Evolutionary conservation across 345 rosid genomes (phyloP).

Genomic region (Salix suchowensis): DNA sequence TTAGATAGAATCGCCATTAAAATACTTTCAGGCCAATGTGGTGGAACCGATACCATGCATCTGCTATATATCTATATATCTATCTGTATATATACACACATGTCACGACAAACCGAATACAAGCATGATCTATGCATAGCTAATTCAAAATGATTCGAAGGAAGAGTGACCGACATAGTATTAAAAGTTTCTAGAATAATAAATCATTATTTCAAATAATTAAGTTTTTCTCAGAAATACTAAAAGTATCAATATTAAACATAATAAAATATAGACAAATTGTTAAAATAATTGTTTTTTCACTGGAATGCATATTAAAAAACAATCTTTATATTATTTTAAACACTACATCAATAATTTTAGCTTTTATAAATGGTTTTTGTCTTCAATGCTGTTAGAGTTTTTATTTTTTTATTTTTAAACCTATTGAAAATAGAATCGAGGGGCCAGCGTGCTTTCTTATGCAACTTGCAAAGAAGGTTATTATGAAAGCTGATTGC

Average conservation of each 20-base stretch:
- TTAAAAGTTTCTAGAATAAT: neutral
- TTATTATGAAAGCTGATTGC: constrained; percentile 8
- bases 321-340: too few relatives aligned
- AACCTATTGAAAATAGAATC: constrained; percentile 15
- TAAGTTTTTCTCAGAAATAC: too few relatives aligned
- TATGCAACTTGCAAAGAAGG: constrained; percentile 27
- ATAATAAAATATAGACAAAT: too few relatives aligned
- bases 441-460: constrained; percentile 23
- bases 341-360: too few relatives aligned
- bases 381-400: too few relatives aligned
- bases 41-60: neutral
- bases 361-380: too few relatives aligned
- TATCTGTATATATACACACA: neutral
- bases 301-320: too few relatives aligned
- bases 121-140: neutral
- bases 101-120: neutral
- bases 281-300: too few relatives aligned
- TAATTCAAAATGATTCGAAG: neutral
- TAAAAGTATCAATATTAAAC: too few relatives aligned
- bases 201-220: too few relatives aligned
- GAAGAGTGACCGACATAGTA: neutral
- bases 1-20: neutral
- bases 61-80: neutral
- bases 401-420: neutral
- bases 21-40: neutral